phyloP scores from a whole-genome alignment of 306 rosid species.

The Casuarina glauca region DNA sequence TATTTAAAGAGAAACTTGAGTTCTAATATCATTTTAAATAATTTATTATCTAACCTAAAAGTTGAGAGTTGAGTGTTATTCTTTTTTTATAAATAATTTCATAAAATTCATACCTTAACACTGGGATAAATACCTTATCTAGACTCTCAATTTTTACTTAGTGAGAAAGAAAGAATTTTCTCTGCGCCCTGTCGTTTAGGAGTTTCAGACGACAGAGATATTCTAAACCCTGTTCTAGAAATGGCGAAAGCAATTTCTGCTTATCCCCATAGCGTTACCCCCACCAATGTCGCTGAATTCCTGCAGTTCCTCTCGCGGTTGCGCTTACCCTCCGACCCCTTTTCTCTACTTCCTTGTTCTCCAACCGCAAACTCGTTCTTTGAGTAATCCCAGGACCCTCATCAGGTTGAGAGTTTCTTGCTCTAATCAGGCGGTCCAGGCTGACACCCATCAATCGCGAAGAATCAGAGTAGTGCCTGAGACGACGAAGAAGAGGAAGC shows the following conservation, averaged over 20 bases:
- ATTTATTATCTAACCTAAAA: too few relatives aligned
- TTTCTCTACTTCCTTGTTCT: conserved; percentile 40
- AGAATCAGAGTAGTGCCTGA: conserved; percentile 46
- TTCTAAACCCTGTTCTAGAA: neutral
- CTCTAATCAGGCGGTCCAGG: conserved; percentile 42
- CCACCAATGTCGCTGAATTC: conserved; percentile 37
- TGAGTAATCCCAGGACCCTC: conserved; percentile 7
- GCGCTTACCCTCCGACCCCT: conserved; percentile 31
- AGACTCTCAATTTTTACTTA: too few relatives aligned
- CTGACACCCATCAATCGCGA: conserved; percentile 40
- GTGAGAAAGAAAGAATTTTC: too few relatives aligned
- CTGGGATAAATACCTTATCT: too few relatives aligned
- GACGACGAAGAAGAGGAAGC: conserved; percentile 48
- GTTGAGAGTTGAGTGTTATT: too few relatives aligned
- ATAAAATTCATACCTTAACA: too few relatives aligned
- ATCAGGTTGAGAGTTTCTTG: conserved; percentile 51
- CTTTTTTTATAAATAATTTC: too few relatives aligned
- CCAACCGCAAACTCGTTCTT: conserved; percentile 24
- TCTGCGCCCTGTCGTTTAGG: neutral
- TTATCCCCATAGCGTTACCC: conserved; percentile 50
- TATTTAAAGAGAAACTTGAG: too few relatives aligned
- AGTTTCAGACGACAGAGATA: neutral
- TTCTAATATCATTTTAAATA: too few relatives aligned
- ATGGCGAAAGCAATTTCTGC: neutral
- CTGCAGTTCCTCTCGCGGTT: conserved; percentile 24